These are phyloP conservation scores for Tulasnella sp. DNA, from an alignment of 768 basidiomycete species.

Conservation along the genomic window DNA sequence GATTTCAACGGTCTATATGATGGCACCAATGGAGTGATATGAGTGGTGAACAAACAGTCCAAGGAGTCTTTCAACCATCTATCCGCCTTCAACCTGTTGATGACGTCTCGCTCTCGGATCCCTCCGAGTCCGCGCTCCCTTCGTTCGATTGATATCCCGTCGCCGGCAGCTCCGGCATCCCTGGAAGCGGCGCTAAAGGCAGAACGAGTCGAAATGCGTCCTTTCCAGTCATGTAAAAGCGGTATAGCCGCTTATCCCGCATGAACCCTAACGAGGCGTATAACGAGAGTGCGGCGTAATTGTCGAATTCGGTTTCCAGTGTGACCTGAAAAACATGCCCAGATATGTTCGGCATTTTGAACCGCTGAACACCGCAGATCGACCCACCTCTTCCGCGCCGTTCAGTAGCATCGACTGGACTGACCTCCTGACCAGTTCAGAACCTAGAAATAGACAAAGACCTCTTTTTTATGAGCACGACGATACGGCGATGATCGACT, in stretches of 20 bases:
- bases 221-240: conserved; percentile 97
- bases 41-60: neutral
- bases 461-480: neutral
- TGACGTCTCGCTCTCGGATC: neutral
- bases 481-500: neutral
- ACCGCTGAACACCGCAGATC: neutral
- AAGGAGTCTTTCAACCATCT: neutral
- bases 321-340: conserved; percentile 56
- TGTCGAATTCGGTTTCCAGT: conserved; percentile 95
- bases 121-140: neutral
- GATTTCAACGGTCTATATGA: neutral
- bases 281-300: conserved; percentile 77
- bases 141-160: neutral
- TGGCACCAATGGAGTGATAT: neutral
- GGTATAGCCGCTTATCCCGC: conserved; percentile 86
- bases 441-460: conserved; percentile 52
- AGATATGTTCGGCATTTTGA: neutral
- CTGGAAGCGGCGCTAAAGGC: conserved; percentile 41
- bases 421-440: conserved; percentile 75
- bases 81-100: neutral
- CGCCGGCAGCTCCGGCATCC: neutral
- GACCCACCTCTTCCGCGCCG: conserved; percentile 78
- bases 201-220: conserved; percentile 87
- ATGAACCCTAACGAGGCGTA: conserved; percentile 94
- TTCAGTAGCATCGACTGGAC: conserved; percentile 77